A percentile compares a stretch with the other conserved stretches of the same genome.
Evolutionary conservation across 139 green algal genomes (phyloP).

Genomic region (Chlorella sp.): DNA sequence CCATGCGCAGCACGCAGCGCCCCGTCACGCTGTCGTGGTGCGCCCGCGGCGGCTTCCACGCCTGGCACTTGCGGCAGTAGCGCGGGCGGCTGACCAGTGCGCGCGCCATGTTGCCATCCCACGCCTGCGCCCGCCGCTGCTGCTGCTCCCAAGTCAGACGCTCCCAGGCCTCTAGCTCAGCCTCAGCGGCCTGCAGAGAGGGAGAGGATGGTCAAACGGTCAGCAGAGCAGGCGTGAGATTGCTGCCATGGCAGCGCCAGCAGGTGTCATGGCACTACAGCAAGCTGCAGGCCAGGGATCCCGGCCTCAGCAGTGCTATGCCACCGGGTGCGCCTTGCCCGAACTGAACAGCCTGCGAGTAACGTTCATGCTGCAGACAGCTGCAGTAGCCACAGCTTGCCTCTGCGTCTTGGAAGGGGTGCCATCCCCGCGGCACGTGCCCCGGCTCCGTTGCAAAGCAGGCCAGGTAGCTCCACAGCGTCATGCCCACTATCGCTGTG

Average conservation of each 20-base stretch:
- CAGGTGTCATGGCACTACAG: too few relatives aligned
- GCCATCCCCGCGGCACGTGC: slow-evolving; percentile 87
- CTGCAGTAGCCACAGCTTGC: slow-evolving; percentile 32
- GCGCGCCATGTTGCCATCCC: background rate
- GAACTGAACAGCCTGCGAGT: too few relatives aligned
- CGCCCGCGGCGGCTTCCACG: slow-evolving; percentile 90
- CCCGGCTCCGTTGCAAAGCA: slow-evolving; percentile 86
- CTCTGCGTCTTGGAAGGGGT: slow-evolving; percentile 84
- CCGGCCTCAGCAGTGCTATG: too few relatives aligned
- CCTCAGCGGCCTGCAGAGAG: slow-evolving; percentile 20
- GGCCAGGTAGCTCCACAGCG: slow-evolving; percentile 95
- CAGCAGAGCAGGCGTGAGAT: too few relatives aligned
- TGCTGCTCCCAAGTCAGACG: slow-evolving; percentile 14
- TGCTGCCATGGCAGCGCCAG: too few relatives aligned
- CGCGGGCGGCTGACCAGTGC: slow-evolving; percentile 39
- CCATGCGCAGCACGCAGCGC: slow-evolving; percentile 94
- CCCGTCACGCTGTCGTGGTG: slow-evolving; percentile 94
- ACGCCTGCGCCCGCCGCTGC: background rate
- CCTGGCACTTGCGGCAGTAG: slow-evolving; percentile 67
- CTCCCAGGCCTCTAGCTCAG: slow-evolving; percentile 15
- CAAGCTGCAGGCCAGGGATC: too few relatives aligned
- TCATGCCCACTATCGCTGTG: slow-evolving; percentile 68
- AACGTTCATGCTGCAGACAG: too few relatives aligned
- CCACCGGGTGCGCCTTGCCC: too few relatives aligned
- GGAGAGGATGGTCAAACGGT: background rate